Conservation (phyloP, 2,329 filamentous ascomycete genomes). For the Botryotinia globosa region DNA sequence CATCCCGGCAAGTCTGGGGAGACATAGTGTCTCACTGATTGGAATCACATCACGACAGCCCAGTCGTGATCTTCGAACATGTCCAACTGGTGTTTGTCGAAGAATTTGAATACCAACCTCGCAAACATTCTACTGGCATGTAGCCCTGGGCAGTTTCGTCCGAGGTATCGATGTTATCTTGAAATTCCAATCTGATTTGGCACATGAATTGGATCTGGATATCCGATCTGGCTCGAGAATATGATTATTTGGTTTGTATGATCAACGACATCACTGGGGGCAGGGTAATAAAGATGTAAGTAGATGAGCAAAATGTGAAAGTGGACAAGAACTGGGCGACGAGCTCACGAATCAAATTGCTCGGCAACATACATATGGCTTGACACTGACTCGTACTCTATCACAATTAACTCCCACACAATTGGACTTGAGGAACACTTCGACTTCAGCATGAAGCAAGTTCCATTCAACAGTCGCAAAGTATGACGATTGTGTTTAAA, state of each 20-base stretch:
- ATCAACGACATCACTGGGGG: neutral
- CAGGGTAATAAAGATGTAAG: neutral
- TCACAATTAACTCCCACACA: neutral
- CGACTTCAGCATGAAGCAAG: neutral
- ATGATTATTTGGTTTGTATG: neutral
- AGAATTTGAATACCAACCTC: neutral
- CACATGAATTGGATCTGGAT: neutral
- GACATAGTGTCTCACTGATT: neutral
- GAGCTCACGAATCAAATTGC: neutral
- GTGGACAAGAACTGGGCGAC: neutral
- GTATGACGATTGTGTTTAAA: neutral
- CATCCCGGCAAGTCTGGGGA: constrained; percentile 5
- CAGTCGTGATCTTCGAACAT: neutral
- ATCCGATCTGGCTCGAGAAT: neutral
- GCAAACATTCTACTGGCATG: neutral
- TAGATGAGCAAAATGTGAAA: neutral
- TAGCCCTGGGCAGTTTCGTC: neutral
- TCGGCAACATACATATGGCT: neutral
- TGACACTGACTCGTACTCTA: neutral
- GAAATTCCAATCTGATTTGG: neutral
- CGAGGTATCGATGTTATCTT: neutral
- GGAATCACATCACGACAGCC: neutral
- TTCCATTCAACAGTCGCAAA: neutral
- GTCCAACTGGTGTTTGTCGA: neutral
- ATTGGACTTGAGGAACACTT: neutral